Percentiles rank a stretch among this genome's conserved stretches.
Conservation (phyloP, 2,329 filamentous ascomycete genomes). For the Elsinoe australis region DNA sequence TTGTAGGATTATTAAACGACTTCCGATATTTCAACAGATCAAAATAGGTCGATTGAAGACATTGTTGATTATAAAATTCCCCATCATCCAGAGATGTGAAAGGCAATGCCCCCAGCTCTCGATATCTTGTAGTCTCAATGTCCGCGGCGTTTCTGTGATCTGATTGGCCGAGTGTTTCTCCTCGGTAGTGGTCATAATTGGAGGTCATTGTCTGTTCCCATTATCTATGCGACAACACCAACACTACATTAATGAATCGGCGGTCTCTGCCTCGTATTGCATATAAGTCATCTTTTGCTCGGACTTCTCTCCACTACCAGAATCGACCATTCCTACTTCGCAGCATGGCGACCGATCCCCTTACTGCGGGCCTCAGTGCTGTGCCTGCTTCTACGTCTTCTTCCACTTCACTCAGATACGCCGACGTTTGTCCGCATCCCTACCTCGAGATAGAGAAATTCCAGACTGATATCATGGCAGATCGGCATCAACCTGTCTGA, state of each 20-base stretch:
- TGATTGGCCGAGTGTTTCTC: conserved; percentile 2
- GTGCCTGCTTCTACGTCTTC: conserved; percentile 13
- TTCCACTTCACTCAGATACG: conserved; percentile 26
- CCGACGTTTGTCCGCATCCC: conserved; percentile 37
- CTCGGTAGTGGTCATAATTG: neutral
- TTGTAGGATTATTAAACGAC: too few species aligned
- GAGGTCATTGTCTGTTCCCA: too few species aligned
- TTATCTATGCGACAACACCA: too few species aligned
- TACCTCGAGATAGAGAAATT: too few species aligned
- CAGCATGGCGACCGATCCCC: conserved; percentile 20
- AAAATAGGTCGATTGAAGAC: too few species aligned
- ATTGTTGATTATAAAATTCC: too few species aligned
- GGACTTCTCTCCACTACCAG: neutral
- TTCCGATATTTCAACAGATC: too few species aligned
- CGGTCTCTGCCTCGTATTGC: too few species aligned
- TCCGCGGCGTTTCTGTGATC: conserved; percentile 4
- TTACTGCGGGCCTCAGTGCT: conserved; percentile 24
- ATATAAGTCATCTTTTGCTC: neutral
- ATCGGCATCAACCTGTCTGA: conserved; percentile 95
- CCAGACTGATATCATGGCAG: conserved; percentile 33
- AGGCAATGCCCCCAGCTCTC: too few species aligned
- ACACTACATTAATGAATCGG: too few species aligned
- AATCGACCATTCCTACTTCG: neutral
- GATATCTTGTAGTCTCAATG: neutral
- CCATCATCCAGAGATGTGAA: too few species aligned